Conservation (phyloP, 2,329 filamentous ascomycete genomes). For the Dothiorella sarmentorum region DNA sequence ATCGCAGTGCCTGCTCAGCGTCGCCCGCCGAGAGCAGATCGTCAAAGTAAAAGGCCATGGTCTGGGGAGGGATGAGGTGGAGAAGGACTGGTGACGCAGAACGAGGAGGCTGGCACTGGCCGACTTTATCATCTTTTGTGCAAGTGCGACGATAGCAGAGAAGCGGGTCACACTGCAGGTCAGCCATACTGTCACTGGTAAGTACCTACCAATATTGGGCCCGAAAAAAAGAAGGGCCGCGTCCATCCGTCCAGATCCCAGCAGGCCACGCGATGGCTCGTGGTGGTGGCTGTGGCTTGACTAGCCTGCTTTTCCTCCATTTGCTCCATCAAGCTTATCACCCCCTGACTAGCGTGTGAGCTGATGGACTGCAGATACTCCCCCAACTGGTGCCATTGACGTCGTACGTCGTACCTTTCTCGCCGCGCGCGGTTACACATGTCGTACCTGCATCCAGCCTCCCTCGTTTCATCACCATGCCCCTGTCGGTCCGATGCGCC, state of each 20-base stretch:
- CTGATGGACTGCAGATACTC: too few relatives aligned
- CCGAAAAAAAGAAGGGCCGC: not conserved
- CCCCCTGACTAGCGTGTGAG: not conserved
- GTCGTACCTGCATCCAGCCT: not conserved
- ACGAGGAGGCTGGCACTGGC: not conserved
- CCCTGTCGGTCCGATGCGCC: too few relatives aligned
- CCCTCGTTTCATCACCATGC: too few relatives aligned
- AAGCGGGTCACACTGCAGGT: not conserved
- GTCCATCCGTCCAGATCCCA: not conserved
- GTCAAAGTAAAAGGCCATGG: conserved; percentile 17
- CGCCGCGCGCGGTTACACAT: not conserved
- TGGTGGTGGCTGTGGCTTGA: conserved; percentile 5
- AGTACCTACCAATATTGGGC: not conserved
- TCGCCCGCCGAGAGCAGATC: conserved; percentile 8
- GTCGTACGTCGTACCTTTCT: not conserved
- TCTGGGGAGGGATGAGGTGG: not conserved
- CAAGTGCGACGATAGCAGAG: not conserved
- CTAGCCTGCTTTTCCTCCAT: not conserved
- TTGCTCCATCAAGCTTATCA: not conserved
- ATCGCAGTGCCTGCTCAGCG: conserved; percentile 10
- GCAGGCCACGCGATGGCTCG: conserved; percentile 11
- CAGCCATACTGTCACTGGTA: not conserved
- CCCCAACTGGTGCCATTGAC: not conserved
- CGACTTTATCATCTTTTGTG: too few relatives aligned
- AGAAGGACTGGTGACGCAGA: not conserved